phyloP scores from a whole-genome alignment of 257 asterid genomes.

The Penstemon davidsonii region DNA sequence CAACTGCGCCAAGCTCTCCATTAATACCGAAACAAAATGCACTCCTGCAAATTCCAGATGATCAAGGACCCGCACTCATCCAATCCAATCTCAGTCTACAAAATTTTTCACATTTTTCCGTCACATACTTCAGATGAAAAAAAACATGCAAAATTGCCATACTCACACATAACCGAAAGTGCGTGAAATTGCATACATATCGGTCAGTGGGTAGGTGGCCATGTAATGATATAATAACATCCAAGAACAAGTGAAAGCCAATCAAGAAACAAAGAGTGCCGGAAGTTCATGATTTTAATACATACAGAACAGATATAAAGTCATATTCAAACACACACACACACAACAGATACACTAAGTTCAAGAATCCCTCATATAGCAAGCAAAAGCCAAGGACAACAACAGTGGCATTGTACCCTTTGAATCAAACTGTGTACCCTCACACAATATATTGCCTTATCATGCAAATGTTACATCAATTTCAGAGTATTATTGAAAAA shows the following conservation, averaged over 20 bases:
- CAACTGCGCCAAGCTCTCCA: slow-evolving; percentile 99
- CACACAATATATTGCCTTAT: slow-evolving; percentile 29
- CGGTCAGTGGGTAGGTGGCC: slow-evolving; percentile 21
- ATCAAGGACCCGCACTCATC: slow-evolving; percentile 57
- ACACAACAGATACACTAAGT: slow-evolving; percentile 19
- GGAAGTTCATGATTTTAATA: slow-evolving; percentile 16
- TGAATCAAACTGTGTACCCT: slow-evolving; percentile 34
- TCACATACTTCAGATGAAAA: slow-evolving; percentile 18
- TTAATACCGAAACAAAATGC: slow-evolving; percentile 42
- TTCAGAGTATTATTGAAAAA: slow-evolving; percentile 32
- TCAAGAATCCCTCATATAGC: slow-evolving; percentile 32
- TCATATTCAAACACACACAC: slow-evolving; percentile 31
- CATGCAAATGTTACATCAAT: slow-evolving; percentile 39
- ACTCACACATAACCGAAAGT: not conserved
- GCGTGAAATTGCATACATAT: slow-evolving; percentile 34
- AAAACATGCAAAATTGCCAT: slow-evolving; percentile 1
- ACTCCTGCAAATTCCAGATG: slow-evolving; percentile 47
- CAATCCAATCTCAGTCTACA: slow-evolving; percentile 71
- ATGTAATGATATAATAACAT: slow-evolving; percentile 22
- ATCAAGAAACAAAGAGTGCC: slow-evolving; percentile 23
- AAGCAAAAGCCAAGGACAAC: slow-evolving; percentile 24
- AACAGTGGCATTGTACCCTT: slow-evolving; percentile 36
- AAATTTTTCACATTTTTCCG: slow-evolving; percentile 35
- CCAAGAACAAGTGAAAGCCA: slow-evolving; percentile 27
- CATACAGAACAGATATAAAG: slow-evolving; percentile 24